Base-by-base conservation (phyloP, 2,329 filamentous ascomycete genomes). In the Fusarium mexicanum region DNA sequence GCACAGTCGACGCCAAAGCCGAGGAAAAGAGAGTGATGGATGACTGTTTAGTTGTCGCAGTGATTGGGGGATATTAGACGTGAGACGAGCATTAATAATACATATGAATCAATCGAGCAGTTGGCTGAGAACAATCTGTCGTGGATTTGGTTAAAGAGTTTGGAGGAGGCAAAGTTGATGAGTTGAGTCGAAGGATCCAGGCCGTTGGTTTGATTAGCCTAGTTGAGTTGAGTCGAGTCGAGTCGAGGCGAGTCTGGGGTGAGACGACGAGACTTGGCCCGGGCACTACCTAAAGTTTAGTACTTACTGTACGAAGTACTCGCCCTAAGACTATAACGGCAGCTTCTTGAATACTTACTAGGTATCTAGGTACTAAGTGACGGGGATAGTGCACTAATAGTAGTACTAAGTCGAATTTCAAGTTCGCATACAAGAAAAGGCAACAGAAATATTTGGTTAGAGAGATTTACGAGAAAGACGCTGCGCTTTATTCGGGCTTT, bases 401-500 rank as follows among this genome's bases (percentile, higher is more conserved):
- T 35, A 8, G 33, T 35, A 3, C 33, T 35, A 35, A 35, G 33
- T 67, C 53, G 58, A 48, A 40, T 40, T 29, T 41, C 26, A 37
- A 55, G 31, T 33, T 37, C 24, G 18, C 22, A 35, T 35, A 24
- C 22, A 20, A 10, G 18, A 55, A 41, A 43, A 55, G 20, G 18
- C 26, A 31, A 43, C 22, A 24, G 24, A 54, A 38, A 38, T 46
- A 20, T 13, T 47, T 47, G 22, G 51, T 57, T 20, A 8, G 40
- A 64, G 22, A 35, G 26, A 37, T 26, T 38, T 29, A 11, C 37
- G 61, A 66, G 50, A 53, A 66, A 51, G 35, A 29, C 40, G 63
- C 38, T 72, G 35, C 71, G 63, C 63, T 69, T 74, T 74, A 72
- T 74, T 67, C 72, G 43, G 63, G 43, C 26, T 70, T 57, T 65